Conservation (phyloP, 2,329 filamentous ascomycete genomes). For the Furcasterigmium sp. region DNA sequence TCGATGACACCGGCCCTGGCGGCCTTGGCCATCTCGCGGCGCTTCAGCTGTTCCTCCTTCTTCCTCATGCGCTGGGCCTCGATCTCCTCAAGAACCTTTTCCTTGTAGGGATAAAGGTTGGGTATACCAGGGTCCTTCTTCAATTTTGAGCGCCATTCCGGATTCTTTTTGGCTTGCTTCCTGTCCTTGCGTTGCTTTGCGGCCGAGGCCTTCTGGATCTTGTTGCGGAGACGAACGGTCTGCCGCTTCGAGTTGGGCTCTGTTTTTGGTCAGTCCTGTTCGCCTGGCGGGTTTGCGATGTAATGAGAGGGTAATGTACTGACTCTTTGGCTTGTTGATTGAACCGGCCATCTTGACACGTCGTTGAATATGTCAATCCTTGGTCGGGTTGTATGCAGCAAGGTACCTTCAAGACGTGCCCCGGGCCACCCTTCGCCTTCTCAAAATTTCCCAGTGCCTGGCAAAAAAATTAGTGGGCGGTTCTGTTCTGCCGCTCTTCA, state of each 20-base stretch:
- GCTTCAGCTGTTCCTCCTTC: conserved; percentile 68
- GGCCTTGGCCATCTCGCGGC: conserved; percentile 67
- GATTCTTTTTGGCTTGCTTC: conserved; percentile 92
- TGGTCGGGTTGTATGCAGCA: neutral
- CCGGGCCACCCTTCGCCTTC: conserved; percentile 1
- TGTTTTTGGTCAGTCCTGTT: conserved; percentile 26
- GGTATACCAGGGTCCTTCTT: conserved; percentile 99
- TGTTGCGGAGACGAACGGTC: conserved; percentile 84
- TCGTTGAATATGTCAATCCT: too few species aligned
- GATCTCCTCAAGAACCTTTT: conserved; percentile 89
- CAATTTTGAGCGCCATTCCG: conserved; percentile 88
- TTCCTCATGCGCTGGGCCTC: conserved; percentile 81
- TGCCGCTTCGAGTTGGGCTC: conserved; percentile 94
- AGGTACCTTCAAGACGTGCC: neutral
- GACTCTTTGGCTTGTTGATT: conserved; percentile 51
- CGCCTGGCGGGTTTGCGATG: neutral
- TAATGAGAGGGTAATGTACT: conserved; percentile 17
- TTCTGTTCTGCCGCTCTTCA: conserved; percentile 8
- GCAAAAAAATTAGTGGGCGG: conserved; percentile 14
- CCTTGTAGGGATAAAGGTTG: conserved; percentile 96
- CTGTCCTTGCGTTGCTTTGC: conserved; percentile 87
- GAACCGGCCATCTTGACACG: conserved; percentile 41
- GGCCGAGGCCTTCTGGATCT: conserved; percentile 88
- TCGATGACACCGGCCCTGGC: conserved; percentile 44
- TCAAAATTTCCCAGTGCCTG: conserved; percentile 8